Evolutionary conservation across 352 stramenopile species (phyloP).

Genomic region (Pythium graminicola): DNA sequence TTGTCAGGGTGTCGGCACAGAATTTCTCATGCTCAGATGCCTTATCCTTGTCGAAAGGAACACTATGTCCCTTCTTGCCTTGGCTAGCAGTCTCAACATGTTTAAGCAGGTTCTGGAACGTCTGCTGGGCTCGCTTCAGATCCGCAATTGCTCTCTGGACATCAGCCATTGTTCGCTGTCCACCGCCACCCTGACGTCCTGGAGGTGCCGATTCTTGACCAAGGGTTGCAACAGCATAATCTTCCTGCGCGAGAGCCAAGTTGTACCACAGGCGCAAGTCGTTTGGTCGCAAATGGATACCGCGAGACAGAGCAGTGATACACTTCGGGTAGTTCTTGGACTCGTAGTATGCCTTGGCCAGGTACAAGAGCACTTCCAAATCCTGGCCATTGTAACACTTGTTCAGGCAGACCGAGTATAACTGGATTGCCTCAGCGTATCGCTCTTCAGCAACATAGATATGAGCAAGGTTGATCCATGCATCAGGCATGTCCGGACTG

Average conservation of each 20-base stretch:
- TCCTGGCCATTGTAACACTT: conserved; percentile 89
- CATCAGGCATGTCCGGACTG: conserved; percentile 93
- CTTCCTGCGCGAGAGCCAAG: conserved; percentile 77
- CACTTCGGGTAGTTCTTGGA: conserved; percentile 86
- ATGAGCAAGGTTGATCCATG: conserved; percentile 96
- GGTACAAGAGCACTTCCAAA: conserved; percentile 61
- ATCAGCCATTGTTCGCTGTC: conserved; percentile 79
- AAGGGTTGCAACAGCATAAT: conserved; percentile 79
- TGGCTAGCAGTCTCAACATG: conserved; percentile 42
- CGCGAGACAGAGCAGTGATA: conserved; percentile 74
- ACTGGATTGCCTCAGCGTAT: conserved; percentile 93
- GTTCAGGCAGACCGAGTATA: conserved; percentile 91
- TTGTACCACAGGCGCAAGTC: conserved; percentile 86
- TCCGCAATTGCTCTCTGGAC: conserved; percentile 85
- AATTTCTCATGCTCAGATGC: conserved; percentile 84
- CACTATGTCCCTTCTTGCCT: conserved; percentile 53
- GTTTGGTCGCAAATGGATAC: conserved; percentile 70
- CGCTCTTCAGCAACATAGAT: conserved; percentile 96
- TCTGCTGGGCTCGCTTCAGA: conserved; percentile 74
- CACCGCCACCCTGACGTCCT: conserved; percentile 29
- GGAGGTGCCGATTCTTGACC: conserved; percentile 54
- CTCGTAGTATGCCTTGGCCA: conserved; percentile 88
- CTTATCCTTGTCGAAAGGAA: conserved; percentile 85
- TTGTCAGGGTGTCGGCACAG: conserved; percentile 77
- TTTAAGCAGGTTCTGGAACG: conserved; percentile 77